Evolutionary conservation across 164 flowering plant genomes (phyloP).

Genomic region (Santalum album): DNA sequence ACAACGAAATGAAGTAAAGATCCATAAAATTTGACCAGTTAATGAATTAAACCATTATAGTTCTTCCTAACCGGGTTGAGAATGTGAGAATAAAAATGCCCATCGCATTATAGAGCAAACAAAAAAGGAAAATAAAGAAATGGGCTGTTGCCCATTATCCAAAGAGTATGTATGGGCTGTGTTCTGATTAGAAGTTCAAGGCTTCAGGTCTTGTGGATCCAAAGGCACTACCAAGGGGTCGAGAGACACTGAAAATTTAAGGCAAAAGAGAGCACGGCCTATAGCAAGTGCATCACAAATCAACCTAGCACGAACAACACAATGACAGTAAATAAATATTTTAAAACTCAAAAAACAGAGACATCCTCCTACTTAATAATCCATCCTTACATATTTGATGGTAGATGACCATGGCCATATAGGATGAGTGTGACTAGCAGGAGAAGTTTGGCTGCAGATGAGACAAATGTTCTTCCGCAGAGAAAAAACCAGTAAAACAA

Average conservation of each 20-base stretch:
- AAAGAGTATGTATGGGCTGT: no score
- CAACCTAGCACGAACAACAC: neutral
- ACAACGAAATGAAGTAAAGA: neutral
- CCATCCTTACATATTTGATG: conserved; percentile 56
- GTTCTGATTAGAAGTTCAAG: no score
- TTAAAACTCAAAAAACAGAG: no score
- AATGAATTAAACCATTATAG: neutral
- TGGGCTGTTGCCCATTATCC: no score
- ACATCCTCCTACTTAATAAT: neutral
- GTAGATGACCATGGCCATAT: conserved; percentile 35
- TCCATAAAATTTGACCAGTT: neutral
- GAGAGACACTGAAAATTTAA: no score
- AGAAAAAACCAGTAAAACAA: conserved; percentile 75
- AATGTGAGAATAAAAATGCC: no score
- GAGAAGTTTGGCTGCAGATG: conserved; percentile 61
- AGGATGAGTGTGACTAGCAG: conserved; percentile 32
- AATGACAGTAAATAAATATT: neutral
- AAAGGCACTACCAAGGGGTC: no score
- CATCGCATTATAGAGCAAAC: no score
- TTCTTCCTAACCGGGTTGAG: neutral
- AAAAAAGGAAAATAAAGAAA: no score
- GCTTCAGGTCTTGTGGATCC: no score
- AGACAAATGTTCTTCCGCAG: conserved; percentile 58
- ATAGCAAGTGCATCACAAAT: neutral
- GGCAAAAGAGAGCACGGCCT: no score